Evolutionary conservation across 2,329 filamentous ascomycete species (phyloP), one percentile per base, ranked within the genome.

Genomic region (Aspergillus ustus): DNA sequence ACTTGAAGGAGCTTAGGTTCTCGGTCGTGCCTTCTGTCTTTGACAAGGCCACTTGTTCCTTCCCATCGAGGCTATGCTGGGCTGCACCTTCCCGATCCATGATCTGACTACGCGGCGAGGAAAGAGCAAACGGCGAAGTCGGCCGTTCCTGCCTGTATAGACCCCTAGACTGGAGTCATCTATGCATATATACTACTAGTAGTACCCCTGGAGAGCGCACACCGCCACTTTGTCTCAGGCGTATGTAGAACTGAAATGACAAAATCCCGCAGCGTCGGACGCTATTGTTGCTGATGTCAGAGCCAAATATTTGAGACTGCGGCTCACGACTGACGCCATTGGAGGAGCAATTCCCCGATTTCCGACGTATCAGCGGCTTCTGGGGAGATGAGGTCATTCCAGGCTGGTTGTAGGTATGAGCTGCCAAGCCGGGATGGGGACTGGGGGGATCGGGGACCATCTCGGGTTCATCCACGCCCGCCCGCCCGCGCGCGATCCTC

Each of bases 371-470:
- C 13, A 40, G 11, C 34, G 9, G 13, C 2, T 40, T 15, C 15
- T 40, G 8, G 13, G 34, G 34, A 15, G 34, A 40, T 40, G 34
- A 40, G 11, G 34, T 40, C 34, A 40, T 40, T 11, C 34, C 6
- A 15, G 34, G 15, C 34, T n/a, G n/a, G n/a, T n/a, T n/a, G n/a
- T n/a, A n/a, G n/a, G 9, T 5, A 5, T 11, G 34, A 40, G 15
- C 7, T 34, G 48, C 53, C 49, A 61, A 57, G 53, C 48, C 45
- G 22, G 29, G 31, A 20, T 43, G 34, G 25, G 34, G 25, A n/a
- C n/a, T n/a, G n/a, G n/a, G n/a, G n/a, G n/a, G n/a, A n/a, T 57
- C 60, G 55, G 60, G 60, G 60, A 62, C 60, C 60, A 62, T 58
- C 37, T 61, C 52, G 34, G 52, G 52, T 34, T 55, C 46, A 60